phyloP scores from a whole-genome alignment of 2,329 filamentous ascomycete genomes.

The Phyllosticta paracitricarpa region DNA sequence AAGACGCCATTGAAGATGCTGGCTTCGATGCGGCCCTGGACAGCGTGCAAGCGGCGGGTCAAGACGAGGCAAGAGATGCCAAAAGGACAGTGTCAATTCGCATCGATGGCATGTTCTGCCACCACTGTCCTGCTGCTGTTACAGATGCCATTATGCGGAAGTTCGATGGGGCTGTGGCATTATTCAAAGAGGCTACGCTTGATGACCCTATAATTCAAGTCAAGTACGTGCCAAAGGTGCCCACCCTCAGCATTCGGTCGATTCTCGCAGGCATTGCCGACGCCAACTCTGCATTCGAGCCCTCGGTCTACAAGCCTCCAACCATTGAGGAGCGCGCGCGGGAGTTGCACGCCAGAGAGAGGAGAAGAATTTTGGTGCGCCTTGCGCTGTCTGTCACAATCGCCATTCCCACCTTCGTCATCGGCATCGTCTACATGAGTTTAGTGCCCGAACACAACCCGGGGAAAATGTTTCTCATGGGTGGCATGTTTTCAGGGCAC shows the following conservation, averaged over 20 bases:
- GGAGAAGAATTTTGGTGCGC: constrained; percentile 58
- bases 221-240: constrained; percentile 58
- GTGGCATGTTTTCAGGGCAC: constrained; percentile 56
- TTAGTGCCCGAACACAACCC: constrained; percentile 53
- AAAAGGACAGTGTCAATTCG: constrained; percentile 26
- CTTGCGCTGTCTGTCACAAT: constrained; percentile 57
- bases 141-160: constrained; percentile 41
- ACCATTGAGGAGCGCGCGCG: constrained; percentile 75
- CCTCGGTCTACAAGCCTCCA: constrained; percentile 67
- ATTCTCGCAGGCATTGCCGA: constrained; percentile 60
- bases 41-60: constrained; percentile 16
- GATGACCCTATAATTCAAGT: constrained; percentile 57
- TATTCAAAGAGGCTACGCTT: constrained; percentile 46
- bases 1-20: constrained; percentile 40
- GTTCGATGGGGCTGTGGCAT: constrained; percentile 39
- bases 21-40: constrained; percentile 33
- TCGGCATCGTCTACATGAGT: constrained; percentile 88
- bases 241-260: constrained; percentile 62
- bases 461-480: constrained; percentile 57
- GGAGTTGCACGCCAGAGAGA: constrained; percentile 60
- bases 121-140: constrained; percentile 41
- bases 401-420: constrained; percentile 72
- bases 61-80: constrained; percentile 12
- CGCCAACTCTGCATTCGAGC: constrained; percentile 55
- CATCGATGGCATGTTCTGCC: constrained; percentile 37